Base-by-base conservation (phyloP, 2,329 filamentous ascomycete genomes). In the Sclerotinia nivalis region DNA sequence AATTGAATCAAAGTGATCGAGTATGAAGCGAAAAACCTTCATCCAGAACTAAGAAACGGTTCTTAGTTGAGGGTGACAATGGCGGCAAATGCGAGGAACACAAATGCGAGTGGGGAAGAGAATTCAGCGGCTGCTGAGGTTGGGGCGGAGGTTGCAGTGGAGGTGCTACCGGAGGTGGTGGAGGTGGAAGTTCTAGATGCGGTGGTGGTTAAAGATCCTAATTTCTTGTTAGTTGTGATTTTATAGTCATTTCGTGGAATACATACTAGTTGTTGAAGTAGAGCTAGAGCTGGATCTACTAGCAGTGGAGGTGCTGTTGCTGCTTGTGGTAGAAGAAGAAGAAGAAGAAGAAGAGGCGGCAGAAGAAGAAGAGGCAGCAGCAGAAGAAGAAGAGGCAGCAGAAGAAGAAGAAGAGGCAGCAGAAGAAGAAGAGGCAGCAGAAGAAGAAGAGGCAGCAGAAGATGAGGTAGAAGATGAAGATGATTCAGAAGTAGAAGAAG, bases 11-110 rank as follows among this genome's bases (percentile, higher is more conserved):
- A 62, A 68, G 49, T 49, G 20, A 31, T 45, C n/a, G 13, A 25
- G 34, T 61, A 62, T 9, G 66, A 68, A 68, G n/a, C 12, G 45
- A 54, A 68, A 68, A 20, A 54, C 43, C n/a, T 61, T 6, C 34
- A 40, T 50, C 58, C n/a, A 40, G 12, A 69, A 49, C 43, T 55
- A 22, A 31, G 22, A 34, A 28, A 55, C 15, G 37, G 10, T 13
- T 40, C 70, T 72, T 77, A 78, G 73, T 78, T 76, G 66, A 78
- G 71, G 45, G 69, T 74, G 43, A 77, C 58, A 49, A 78, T 62
- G n/a, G 77, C 76, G 25, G 75, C 75, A 67, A 78, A 64, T 31
- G 74, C 74, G 45, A 78, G 66, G 74, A 77, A 72, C 65, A 78
- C 72, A 37, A 78, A 69, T n/a, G 76, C 77, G 10, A 78, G 71